Evolutionary conservation across 148 eudicot genomes (phyloP).

Genomic region (Diospyros kaki): DNA sequence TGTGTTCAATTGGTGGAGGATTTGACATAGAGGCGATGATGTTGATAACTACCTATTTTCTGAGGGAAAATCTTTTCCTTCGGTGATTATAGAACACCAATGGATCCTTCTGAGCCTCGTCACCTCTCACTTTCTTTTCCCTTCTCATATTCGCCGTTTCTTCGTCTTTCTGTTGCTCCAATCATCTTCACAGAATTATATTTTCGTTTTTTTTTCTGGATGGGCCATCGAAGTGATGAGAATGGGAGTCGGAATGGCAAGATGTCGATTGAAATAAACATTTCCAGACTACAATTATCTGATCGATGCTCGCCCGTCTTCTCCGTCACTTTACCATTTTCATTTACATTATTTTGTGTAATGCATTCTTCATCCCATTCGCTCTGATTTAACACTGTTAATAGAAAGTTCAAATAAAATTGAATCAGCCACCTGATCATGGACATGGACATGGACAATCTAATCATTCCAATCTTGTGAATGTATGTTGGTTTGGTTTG

Average conservation of each 20-base stretch:
- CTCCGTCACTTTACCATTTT: no score
- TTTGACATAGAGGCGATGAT: conserved; percentile 28
- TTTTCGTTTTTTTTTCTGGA: no score
- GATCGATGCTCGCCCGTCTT: conserved; percentile 26
- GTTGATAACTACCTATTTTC: conserved; percentile 46
- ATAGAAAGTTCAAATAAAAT: no score
- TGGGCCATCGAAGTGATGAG: conserved; percentile 34
- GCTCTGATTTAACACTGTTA: not conserved
- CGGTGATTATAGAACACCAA: conserved; percentile 43
- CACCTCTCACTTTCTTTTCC: not conserved
- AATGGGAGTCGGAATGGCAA: conserved; percentile 19
- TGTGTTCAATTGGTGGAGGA: not conserved
- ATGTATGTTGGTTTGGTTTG: no score
- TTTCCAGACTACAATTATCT: conserved; percentile 60
- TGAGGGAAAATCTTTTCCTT: conserved; percentile 24
- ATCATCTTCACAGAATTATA: not conserved
- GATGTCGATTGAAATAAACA: conserved; percentile 29
- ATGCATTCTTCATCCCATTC: not conserved
- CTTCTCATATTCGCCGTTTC: not conserved
- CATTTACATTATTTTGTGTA: not conserved
- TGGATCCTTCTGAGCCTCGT: conserved; percentile 56
- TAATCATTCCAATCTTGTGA: no score
- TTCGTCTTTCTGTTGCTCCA: not conserved
- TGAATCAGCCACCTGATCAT: no score
- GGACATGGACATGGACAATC: no score